phyloP scores from a whole-genome alignment of 768 basidiomycete species.

The Suillus weaverae region DNA sequence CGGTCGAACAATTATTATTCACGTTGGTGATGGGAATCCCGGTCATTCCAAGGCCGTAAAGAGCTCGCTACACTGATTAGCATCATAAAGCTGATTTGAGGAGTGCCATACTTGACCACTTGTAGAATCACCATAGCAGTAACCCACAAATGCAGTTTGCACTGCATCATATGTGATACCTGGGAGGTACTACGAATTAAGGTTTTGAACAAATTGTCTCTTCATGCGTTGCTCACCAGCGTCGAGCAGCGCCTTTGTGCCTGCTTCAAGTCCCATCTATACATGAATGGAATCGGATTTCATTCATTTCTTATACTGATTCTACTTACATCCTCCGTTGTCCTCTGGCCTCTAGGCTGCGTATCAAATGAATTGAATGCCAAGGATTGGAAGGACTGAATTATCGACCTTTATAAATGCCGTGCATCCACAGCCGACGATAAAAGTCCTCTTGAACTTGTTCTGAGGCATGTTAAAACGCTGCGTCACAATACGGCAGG shows the following conservation, averaged over 20 bases:
- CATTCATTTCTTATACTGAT: not conserved
- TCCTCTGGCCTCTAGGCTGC: constrained; percentile 65
- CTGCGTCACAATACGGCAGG: not conserved
- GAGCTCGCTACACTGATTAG: constrained; percentile 50
- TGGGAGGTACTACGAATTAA: constrained; percentile 21
- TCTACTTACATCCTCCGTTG: constrained; percentile 66
- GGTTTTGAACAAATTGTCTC: not conserved
- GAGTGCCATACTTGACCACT: constrained; percentile 58
- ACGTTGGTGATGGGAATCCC: constrained; percentile 84
- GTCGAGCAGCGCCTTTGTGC: constrained; percentile 84
- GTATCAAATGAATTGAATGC: constrained; percentile 10
- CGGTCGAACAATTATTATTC: constrained; percentile 87
- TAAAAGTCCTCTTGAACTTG: constrained; percentile 43
- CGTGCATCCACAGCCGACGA: constrained; percentile 74
- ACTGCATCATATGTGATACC: constrained; percentile 83
- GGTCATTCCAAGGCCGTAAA: constrained; percentile 84
- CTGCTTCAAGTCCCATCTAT: constrained; percentile 85
- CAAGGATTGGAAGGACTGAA: not conserved
- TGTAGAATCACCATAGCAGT: constrained; percentile 80
- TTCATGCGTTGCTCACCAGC: constrained; percentile 49
- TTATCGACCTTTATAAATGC: constrained; percentile 69
- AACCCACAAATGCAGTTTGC: constrained; percentile 74
- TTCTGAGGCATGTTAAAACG: not conserved
- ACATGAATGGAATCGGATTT: not conserved
- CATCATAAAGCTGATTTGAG: not conserved